Evolutionary conservation across 768 basidiomycete species (phyloP).

Genomic region (Suillus plorans): DNA sequence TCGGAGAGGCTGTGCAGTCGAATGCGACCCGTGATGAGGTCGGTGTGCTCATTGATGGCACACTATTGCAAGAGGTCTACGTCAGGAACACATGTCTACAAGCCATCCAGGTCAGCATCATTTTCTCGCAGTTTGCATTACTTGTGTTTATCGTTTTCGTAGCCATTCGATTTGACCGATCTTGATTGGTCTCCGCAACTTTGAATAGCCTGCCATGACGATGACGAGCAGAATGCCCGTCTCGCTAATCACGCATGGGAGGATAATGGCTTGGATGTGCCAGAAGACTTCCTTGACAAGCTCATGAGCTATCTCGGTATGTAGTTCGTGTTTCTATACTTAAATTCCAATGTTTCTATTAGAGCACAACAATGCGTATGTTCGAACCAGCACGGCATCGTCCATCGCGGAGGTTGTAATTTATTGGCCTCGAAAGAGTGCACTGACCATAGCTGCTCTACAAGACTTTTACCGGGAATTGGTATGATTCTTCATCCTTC

Average conservation of each 20-base stretch:
- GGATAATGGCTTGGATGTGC: conserved; percentile 90
- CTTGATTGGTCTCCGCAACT: conserved; percentile 89
- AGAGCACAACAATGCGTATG: conserved; percentile 83
- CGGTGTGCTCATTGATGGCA: conserved; percentile 64
- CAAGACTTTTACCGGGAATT: conserved; percentile 73
- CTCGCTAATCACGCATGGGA: conserved; percentile 88
- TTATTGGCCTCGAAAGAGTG: conserved; percentile 61
- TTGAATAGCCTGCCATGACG: conserved; percentile 87
- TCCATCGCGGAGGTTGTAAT: conserved; percentile 78
- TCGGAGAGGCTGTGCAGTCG: conserved; percentile 75
- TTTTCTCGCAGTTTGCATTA: neutral
- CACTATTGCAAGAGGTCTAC: conserved; percentile 79
- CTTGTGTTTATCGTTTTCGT: conserved; percentile 1
- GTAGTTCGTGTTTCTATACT: conserved; percentile 12
- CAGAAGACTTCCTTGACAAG: conserved; percentile 55
- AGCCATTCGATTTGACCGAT: conserved; percentile 95
- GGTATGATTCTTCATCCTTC: too few relatives aligned
- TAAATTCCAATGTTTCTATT: neutral
- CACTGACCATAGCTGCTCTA: conserved; percentile 49
- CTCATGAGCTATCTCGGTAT: conserved; percentile 71
- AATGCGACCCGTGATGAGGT: conserved; percentile 66
- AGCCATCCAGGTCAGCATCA: conserved; percentile 68
- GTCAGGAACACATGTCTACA: conserved; percentile 90
- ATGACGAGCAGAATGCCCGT: conserved; percentile 83
- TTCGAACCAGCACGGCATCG: conserved; percentile 66